phyloP scores from a whole-genome alignment of 2,329 filamentous ascomycete species.

The Taxawa tesnikishii region DNA sequence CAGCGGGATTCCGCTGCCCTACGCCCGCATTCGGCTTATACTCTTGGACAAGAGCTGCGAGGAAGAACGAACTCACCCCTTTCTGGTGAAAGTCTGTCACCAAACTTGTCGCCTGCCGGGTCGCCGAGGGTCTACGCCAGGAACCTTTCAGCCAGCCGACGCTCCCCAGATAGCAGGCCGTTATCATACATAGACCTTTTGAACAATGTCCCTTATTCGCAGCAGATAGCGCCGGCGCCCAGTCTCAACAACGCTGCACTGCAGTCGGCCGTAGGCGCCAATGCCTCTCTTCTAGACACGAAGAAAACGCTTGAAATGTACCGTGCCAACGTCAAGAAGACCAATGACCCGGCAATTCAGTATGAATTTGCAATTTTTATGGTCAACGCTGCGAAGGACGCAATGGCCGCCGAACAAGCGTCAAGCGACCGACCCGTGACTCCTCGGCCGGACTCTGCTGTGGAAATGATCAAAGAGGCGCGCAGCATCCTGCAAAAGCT shows the following conservation, averaged over 20 bases:
- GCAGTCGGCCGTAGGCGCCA: slow-evolving; percentile 67
- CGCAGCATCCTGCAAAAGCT: slow-evolving; percentile 79
- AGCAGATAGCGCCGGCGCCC: slow-evolving; percentile 53
- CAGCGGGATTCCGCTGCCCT: slow-evolving; percentile 45
- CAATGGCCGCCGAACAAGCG: slow-evolving; percentile 25
- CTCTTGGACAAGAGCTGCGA: slow-evolving; percentile 57
- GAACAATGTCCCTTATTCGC: slow-evolving; percentile 60
- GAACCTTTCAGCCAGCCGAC: slow-evolving; percentile 37
- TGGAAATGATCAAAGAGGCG: slow-evolving; percentile 70
- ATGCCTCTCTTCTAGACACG: slow-evolving; percentile 80
- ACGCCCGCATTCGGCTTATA: slow-evolving; percentile 67
- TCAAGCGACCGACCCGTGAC: slow-evolving; percentile 29
- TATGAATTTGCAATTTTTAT: slow-evolving; percentile 96
- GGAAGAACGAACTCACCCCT: slow-evolving; percentile 47
- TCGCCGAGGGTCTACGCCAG: slow-evolving; percentile 32
- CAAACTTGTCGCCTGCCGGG: slow-evolving; percentile 18
- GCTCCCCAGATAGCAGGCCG: slow-evolving; percentile 46
- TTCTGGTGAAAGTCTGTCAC: slow-evolving; percentile 26
- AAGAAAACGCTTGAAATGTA: slow-evolving; percentile 98
- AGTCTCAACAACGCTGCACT: slow-evolving; percentile 71
- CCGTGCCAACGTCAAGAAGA: slow-evolving; percentile 92
- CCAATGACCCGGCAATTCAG: slow-evolving; percentile 76
- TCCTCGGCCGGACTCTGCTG: slow-evolving; percentile 25
- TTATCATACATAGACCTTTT: slow-evolving; percentile 50
- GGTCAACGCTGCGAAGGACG: slow-evolving; percentile 76